Base-by-base conservation (phyloP, 2,329 filamentous ascomycete genomes). In the Aspergillus novoparasiticus region DNA sequence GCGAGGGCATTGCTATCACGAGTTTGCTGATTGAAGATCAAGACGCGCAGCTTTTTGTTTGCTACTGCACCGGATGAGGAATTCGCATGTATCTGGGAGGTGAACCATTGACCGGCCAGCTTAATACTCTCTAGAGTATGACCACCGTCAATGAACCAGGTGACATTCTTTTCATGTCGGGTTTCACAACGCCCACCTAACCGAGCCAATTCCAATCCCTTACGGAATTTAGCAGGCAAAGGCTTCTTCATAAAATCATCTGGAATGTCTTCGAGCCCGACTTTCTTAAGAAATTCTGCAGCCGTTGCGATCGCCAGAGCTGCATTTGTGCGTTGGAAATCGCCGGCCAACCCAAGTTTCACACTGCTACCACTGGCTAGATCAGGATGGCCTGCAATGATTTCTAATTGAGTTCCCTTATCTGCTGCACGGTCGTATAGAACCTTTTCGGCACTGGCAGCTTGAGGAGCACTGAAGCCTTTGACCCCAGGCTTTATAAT, bases 21-120 rank as follows among this genome's bases (percentile, higher is more conserved):
- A 11, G 92, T 93, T 73, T 97, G 93, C 77, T 97, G 94, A 77
- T 97, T 97, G 83, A 98, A 98, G 55, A 98, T 85, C 53, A 98
- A 80, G 62, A 90, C 82, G 0, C 92, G 81, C 6, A 80, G 75
- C 51, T 81, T 78, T 58, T 72, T 73, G 57, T 64, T 69, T 59
- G 68, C 72, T 21, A 71, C 59, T 32, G 67, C 66, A n/a, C 63
- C 63, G 8, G 76, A 70, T 8, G 76, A 72, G 12, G 76, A 75
- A 51, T 77, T 76, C 19, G 75, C 70, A 69, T 71, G 68, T n/a
- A 84, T 72, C 55, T 83, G 79, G 9, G 78, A 79, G 1, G 86
- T 86, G 71, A 94, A 94, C 94, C 94, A 97, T 68, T 82, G 83
- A 3, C 88, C 92, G 12, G 91, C 90, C 48, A 92, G 85, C 58